phyloP scores from a whole-genome alignment of 1,284 basidiomycete genomes.

The Singerocomus inundabilis region DNA sequence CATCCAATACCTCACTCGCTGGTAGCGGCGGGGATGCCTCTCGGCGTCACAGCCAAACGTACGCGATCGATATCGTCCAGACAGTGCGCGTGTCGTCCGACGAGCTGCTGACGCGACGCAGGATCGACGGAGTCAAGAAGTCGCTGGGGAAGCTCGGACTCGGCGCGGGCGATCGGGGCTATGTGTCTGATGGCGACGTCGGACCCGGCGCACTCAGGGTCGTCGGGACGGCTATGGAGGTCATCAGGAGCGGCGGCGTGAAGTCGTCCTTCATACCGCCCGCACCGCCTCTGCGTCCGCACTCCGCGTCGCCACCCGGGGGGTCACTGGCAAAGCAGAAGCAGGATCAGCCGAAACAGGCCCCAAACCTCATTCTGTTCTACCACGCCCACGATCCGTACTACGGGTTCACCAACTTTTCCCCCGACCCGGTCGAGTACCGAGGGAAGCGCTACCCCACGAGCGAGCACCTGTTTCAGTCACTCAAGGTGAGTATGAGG shows the following conservation, averaged over 20 bases:
- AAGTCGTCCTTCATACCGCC: constrained; percentile 6
- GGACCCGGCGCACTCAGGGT: constrained; percentile 23
- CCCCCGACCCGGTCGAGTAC: constrained; percentile 37
- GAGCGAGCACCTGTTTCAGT: constrained; percentile 42
- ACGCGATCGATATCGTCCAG: constrained; percentile 33
- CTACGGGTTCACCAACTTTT: constrained; percentile 43
- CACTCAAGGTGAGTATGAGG: constrained; percentile 36
- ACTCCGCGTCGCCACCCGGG: constrained; percentile 21
- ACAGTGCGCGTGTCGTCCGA: constrained; percentile 29
- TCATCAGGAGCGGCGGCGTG: constrained; percentile 14
- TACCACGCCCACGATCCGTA: constrained; percentile 35
- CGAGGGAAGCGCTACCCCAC: constrained; percentile 38
- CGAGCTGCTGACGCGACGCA: constrained; percentile 27
- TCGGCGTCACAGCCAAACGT: constrained; percentile 13
- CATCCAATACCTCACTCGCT: neutral
- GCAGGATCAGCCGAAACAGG: constrained; percentile 1
- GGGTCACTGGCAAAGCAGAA: constrained; percentile 6
- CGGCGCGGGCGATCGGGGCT: constrained; percentile 27
- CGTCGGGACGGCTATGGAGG: constrained; percentile 26
- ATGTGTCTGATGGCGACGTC: constrained; percentile 30
- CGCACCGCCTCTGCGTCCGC: constrained; percentile 18
- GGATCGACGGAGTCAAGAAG: constrained; percentile 33
- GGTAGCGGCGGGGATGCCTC: neutral
- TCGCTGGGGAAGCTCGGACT: constrained; percentile 24
- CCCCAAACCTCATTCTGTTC: constrained; percentile 29